Percentiles rank a stretch among this genome's conserved stretches.
phyloP scores from a whole-genome alignment of 148 eudicot species.

The Cornus suecica region DNA sequence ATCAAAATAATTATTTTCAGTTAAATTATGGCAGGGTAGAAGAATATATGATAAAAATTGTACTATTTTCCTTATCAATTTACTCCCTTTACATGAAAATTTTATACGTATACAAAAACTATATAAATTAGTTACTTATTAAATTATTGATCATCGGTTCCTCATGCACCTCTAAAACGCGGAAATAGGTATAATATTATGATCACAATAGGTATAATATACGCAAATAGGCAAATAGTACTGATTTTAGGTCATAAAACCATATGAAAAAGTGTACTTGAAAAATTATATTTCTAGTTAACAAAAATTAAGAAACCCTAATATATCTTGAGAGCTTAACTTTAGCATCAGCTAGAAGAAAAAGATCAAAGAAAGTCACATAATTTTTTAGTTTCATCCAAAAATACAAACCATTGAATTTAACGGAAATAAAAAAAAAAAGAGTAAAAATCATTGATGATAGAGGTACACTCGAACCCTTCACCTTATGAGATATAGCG shows the following conservation, averaged over 20 bases:
- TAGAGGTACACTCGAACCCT: not conserved
- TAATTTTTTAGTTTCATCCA: not conserved
- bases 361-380: not conserved
- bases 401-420: conserved; percentile 2
- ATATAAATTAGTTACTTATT: not conserved
- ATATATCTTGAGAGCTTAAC: not conserved
- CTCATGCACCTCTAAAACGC: not conserved
- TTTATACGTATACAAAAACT: too few relatives aligned
- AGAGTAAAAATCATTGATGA: not conserved
- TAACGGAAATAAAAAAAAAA: too few relatives aligned
- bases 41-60: not conserved
- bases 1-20: not conserved
- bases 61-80: too few relatives aligned
- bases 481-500: not conserved
- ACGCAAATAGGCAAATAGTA: too few relatives aligned
- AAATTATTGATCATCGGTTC: not conserved
- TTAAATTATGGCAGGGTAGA: not conserved
- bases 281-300: not conserved
- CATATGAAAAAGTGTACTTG: too few relatives aligned
- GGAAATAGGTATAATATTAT: too few relatives aligned
- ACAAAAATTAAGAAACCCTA: not conserved
- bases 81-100: too few relatives aligned
- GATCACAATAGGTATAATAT: too few relatives aligned
- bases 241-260: not conserved
- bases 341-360: not conserved